Conservation (phyloP, 768 basidiomycete genomes). For the Termitomyces sp. region DNA sequence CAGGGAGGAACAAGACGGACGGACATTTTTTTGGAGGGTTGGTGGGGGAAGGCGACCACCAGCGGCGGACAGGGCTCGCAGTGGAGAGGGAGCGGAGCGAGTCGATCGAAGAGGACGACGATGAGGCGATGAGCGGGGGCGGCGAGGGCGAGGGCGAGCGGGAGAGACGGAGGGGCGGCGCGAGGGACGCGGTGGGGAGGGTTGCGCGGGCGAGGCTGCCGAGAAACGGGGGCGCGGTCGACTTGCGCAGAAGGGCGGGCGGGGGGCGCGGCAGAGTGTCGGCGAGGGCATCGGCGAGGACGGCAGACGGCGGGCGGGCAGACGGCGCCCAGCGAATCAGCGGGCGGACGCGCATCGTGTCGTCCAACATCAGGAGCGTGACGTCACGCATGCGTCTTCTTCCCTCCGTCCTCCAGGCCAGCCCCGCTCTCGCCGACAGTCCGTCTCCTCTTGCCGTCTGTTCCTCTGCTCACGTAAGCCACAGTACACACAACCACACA, state of each 20-base stretch:
- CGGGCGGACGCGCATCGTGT: background rate
- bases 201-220: constrained; percentile 54
- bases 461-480: background rate
- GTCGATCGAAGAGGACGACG: constrained; percentile 51
- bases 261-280: constrained; percentile 40
- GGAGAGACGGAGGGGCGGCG: constrained; percentile 27
- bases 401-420: constrained; percentile 47
- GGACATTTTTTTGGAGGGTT: constrained; percentile 57
- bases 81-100: constrained; percentile 43
- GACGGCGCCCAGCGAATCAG: too few relatives aligned
- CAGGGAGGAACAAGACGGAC: constrained; percentile 16
- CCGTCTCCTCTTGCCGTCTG: constrained; percentile 11
- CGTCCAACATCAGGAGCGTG: constrained; percentile 17
- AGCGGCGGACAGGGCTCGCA: constrained; percentile 19
- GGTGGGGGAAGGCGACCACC: constrained; percentile 44
- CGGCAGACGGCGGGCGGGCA: background rate
- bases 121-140: constrained; percentile 30
- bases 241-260: constrained; percentile 22
- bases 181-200: constrained; percentile 58
- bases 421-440: constrained; percentile 50
- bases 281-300: constrained; percentile 34
- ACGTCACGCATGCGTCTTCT: constrained; percentile 29
- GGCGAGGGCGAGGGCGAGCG: constrained; percentile 22
- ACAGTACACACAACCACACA: constrained; percentile 53
- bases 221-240: constrained; percentile 42